Evolutionary conservation across 179 eudicot genomes (phyloP), one percentile per base, ranked within the genome.

Genomic region (Silene vulgaris): DNA sequence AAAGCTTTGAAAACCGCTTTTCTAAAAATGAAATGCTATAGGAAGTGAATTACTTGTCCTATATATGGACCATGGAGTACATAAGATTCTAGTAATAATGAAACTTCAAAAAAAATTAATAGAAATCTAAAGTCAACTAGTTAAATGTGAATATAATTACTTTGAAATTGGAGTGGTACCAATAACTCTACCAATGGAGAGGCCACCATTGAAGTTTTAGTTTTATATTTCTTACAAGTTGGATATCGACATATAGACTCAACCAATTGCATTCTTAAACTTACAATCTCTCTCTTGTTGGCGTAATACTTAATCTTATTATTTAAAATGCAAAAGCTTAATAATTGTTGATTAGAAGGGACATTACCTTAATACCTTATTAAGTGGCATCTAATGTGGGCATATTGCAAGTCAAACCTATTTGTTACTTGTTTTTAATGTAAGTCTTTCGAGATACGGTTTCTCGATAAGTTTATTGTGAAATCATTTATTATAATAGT

Each of bases 81-180:
- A 63, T 63, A 63, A 28, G 67, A 63, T 26, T 63, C 67, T 37
- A 37, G 32, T 69, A 2, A 9, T 20, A 66, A 16, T 21, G 45
- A 65, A 29, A 9, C 17, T 71, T 26, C 4, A n/a, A 71, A 68
- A 28, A 14, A 4, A 70, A 26, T 48, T 70, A 61, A 62, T 43
- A 14, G 26, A 69, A 43, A 11, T 43, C 5, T 1, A 72, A 64
- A 71, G 76, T 77, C 80, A 73, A 77, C 76, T 59, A 71, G 54
- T 77, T 75, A 61, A 63, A 45, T 17, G 21, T 40, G 75, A 57
- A 21, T 60, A 37, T 23, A 59, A 54, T 48, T 26, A 63, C n/a
- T 14, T 45, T 21, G 54, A 56, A 63, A 50, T 69, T 62, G 56
- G 61, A 75, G 74, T 63, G 76, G 29, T 56, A 56, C 60, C 60